Evolutionary conservation across 108 stramenopile genomes (phyloP).

Genomic region (Nitzschia palea): DNA sequence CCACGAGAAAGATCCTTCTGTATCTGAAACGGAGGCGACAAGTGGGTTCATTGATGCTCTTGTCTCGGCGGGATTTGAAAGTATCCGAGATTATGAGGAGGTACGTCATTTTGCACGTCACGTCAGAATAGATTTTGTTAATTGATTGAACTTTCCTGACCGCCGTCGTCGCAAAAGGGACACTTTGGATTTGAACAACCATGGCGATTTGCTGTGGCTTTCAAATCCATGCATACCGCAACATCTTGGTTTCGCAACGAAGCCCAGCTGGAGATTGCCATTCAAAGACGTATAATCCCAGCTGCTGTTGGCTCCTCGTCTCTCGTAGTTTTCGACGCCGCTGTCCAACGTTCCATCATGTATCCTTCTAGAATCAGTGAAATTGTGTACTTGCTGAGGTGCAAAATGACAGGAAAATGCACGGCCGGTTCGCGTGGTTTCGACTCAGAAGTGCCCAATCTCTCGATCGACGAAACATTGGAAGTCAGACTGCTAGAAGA

Average conservation of each 20-base stretch:
- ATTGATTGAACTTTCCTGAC: background rate
- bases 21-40: background rate
- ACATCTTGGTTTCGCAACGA: constrained; percentile 59
- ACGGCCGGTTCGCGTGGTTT: constrained; percentile 19
- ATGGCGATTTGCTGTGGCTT: constrained; percentile 56
- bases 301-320: constrained; percentile 41
- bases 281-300: constrained; percentile 45
- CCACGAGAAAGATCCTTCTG: constrained; percentile 3
- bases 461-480: constrained; percentile 4
- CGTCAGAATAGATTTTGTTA: background rate
- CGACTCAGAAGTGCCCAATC: constrained; percentile 31
- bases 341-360: constrained; percentile 60
- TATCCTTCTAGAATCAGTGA: constrained; percentile 50
- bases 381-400: constrained; percentile 33
- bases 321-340: constrained; percentile 69
- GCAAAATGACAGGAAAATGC: constrained; percentile 6
- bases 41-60: constrained; percentile 25
- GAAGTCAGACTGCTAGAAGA: constrained; percentile 20
- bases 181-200: constrained; percentile 55
- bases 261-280: constrained; percentile 54
- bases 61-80: constrained; percentile 51
- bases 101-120: constrained; percentile 1
- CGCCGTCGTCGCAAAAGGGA: too few relatives aligned
- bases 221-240: constrained; percentile 40
- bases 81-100: constrained; percentile 55